Base-by-base conservation (phyloP, 257 asterid species). In the Penstemon eatonii region DNA sequence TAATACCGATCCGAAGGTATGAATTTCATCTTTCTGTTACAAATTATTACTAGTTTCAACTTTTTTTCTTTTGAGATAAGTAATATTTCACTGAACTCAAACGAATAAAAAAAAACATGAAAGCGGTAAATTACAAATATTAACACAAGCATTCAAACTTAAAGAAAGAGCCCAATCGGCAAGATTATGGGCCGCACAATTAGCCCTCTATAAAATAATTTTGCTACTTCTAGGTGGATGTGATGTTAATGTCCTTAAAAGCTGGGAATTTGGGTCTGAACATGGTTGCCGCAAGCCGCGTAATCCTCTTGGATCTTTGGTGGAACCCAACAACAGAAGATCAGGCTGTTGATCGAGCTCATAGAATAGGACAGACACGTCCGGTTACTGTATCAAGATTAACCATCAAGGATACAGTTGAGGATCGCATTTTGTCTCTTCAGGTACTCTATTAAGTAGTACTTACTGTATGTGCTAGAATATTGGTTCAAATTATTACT, bases 301-400 rank as follows among this genome's bases (percentile, higher is more conserved):
- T 94, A 64, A 89, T 94, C 70, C 96, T 94, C 73, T 81, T 94
- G 86, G 99, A 94, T 83, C 98, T 91, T 71, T 94, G 99, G 99
- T 94, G 99, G 99, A 94, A 91, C 84, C 99, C 99, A 55, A 81
- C 99, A 25, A 89, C 99, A 37, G 99, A 94, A 83, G 99, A 94
- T 76, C 99, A 94, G 82, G 99, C 99, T 47, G 75, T 94, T 77
- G 98, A 94, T 75, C 86, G 99, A 63, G 99, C 98, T 63, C 99
- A 94, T 67, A 89, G 99, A 76, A 94, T 94, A 63, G 99, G 99
- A 36, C 98, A 94, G 80, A 94, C 95, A 50, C 95, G 96, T 60
- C 84, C 92, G 2, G 98, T 91, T 67, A 89, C 93, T 53, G 99
- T 94, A 46, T 86, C 96, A 46, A 83, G 98, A 81, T 68, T 91